Evolutionary conservation across 306 rosid genomes (phyloP), one percentile per base, ranked within the genome.

Genomic region (Dryas drummondii): DNA sequence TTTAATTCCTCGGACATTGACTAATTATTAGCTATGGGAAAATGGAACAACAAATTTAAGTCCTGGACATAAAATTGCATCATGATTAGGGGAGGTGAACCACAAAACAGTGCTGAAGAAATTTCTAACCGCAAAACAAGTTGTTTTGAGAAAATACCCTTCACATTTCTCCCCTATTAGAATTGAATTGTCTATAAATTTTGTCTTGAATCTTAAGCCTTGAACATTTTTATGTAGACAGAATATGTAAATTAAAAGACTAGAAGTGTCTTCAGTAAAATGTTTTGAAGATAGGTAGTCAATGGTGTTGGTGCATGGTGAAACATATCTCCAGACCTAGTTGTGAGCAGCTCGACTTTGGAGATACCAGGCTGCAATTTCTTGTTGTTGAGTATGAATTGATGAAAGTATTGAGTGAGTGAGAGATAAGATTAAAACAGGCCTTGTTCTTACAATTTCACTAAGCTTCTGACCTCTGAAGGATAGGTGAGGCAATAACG

Each of bases 51-150:
- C 37, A 42, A 3, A 11, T 32, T 32, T 40, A 70, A 52, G 4
- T 15, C 13, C 32, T 7, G 62, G 49, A n/a, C 9, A 52, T 37
- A 37, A 17, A 52, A 57, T 52, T 40, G 40, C 12, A 5, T 70
- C 63, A 70, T 70, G 62, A 7, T 40, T 16, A 71, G 64, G 64
- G 60, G 17, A 17, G 53, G 75, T 41, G 41, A 71, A 55, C 44
- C 52, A 14, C 14, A n/a, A 45, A 55, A 19, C 42, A 41, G 64
- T 6, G 9, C 16, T 16, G 16, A 71, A 55, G 13, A 52, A 37
- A 51, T 27, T 52, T 16, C 32, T 10, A 16, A 60, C 49, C 17
- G 19, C 12, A 53, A 41, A 41, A n/a, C 22, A 7, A 71, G 26
- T 56, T 12, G 3, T 44, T 11, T 11, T 41, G 19, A 10, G 48